phyloP scores from a whole-genome alignment of 345 rosid genomes.

The Anastatica hierochuntica region DNA sequence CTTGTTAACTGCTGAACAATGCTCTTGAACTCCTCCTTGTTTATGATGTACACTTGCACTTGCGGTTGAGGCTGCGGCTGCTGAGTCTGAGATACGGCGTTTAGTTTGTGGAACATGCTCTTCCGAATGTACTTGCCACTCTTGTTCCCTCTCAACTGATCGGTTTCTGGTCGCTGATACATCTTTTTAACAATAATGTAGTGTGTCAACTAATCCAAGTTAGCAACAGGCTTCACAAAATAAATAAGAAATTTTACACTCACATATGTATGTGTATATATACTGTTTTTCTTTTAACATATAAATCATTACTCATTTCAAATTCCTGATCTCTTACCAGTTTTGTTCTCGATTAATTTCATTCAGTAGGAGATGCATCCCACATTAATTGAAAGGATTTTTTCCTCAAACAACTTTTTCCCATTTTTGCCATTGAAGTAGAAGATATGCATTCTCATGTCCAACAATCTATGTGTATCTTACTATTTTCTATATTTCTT shows the following conservation, averaged over 20 bases:
- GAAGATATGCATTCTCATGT: too few species aligned
- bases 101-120: slow-evolving; percentile 58
- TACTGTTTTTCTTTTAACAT: too few species aligned
- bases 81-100: slow-evolving; percentile 36
- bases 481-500: too few species aligned
- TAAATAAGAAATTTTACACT: not conserved
- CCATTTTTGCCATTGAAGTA: too few species aligned
- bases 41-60: slow-evolving; percentile 68
- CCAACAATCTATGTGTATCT: too few species aligned
- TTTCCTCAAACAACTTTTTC: too few species aligned
- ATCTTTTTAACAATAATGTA: not conserved
- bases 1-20: slow-evolving; percentile 81
- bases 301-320: too few species aligned
- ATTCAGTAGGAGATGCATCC: too few species aligned
- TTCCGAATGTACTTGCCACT: not conserved
- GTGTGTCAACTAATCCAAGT: not conserved
- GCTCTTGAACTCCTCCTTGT: slow-evolving; percentile 71
- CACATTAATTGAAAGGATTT: too few species aligned
- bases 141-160: slow-evolving; percentile 9
- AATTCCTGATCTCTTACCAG: too few species aligned
- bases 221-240: not conserved
- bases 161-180: slow-evolving; percentile 10
- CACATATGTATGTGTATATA: too few species aligned
- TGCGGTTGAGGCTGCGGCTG: slow-evolving; percentile 43
- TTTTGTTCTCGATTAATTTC: too few species aligned